Conservation (phyloP, 179 eudicot species). For the Corrigiola litoralis region DNA sequence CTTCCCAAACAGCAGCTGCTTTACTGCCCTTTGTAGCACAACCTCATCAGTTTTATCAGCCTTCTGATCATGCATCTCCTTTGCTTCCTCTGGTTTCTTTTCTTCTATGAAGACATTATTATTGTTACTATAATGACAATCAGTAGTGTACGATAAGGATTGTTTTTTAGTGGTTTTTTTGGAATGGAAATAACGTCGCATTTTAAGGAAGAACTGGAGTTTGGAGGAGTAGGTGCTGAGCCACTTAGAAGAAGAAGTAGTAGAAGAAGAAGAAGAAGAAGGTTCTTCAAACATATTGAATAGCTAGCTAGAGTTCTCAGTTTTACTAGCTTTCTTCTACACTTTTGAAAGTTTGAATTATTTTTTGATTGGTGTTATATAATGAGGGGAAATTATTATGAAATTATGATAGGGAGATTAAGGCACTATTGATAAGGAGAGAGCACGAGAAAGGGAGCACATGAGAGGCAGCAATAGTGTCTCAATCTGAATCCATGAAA, state of each 20-base stretch:
- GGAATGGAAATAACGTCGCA: constrained; percentile 16
- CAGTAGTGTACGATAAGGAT: background rate
- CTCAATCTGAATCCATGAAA: constrained; percentile 20
- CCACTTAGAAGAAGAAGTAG: constrained; percentile 8
- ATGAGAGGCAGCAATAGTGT: constrained; percentile 21
- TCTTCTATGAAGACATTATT: background rate
- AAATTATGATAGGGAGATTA: background rate
- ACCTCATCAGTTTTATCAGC: background rate
- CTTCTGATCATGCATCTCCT: constrained; percentile 9
- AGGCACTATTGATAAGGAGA: background rate
- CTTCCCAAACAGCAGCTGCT: constrained; percentile 62
- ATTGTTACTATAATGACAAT: background rate
- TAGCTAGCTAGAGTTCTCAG: background rate
- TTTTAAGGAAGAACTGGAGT: constrained; percentile 10
- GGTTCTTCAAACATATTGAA: constrained; percentile 13
- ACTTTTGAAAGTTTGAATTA: constrained; percentile 21
- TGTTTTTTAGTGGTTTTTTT: constrained; percentile 20
- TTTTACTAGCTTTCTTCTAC: background rate
- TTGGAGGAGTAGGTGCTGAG: background rate
- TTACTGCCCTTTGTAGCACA: constrained; percentile 54
- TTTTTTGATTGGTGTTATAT: background rate
- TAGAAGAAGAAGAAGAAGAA: constrained; percentile 9
- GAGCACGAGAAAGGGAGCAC: constrained; percentile 12
- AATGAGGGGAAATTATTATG: background rate
- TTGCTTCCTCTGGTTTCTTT: constrained; percentile 9